Evolutionary conservation across 2,329 filamentous ascomycete genomes (phyloP).

Genomic region (Ascocoryne sarcoides): DNA sequence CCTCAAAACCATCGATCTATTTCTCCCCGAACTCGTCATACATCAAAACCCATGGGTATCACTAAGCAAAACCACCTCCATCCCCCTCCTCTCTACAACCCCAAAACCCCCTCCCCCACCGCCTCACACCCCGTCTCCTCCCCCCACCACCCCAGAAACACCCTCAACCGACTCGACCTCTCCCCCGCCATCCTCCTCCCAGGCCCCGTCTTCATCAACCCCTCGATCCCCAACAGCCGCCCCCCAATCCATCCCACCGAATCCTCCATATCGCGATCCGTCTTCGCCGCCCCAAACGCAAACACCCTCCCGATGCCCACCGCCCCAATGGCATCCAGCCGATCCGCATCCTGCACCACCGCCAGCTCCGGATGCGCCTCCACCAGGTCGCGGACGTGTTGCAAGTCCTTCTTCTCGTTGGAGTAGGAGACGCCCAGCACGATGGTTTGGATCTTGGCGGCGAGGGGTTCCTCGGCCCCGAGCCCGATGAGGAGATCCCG

Average conservation of each 20-base stretch:
- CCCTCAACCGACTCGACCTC: slow-evolving; percentile 40
- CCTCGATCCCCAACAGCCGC: slow-evolving; percentile 52
- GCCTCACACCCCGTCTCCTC: slow-evolving; percentile 32
- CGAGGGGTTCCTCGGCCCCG: slow-evolving; percentile 49
- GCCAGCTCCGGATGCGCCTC: slow-evolving; percentile 61
- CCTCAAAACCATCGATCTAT: too few species aligned
- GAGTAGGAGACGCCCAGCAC: slow-evolving; percentile 73
- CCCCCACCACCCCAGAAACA: slow-evolving; percentile 47
- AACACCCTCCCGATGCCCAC: slow-evolving; percentile 74
- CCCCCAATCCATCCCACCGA: slow-evolving; percentile 65
- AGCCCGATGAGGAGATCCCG: slow-evolving; percentile 44
- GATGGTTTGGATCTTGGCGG: slow-evolving; percentile 59
- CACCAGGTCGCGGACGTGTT: slow-evolving; percentile 52
- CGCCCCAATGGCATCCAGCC: slow-evolving; percentile 83
- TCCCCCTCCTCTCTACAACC: too few species aligned
- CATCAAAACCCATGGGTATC: too few species aligned
- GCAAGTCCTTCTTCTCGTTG: slow-evolving; percentile 58
- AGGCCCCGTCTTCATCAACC: slow-evolving; percentile 52
- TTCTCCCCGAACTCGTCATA: too few species aligned
- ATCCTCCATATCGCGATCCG: slow-evolving; percentile 44
- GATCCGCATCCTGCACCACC: slow-evolving; percentile 85
- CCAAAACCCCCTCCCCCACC: slow-evolving; percentile 3
- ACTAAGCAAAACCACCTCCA: too few species aligned
- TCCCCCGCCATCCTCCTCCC: slow-evolving; percentile 43
- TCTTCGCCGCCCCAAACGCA: slow-evolving; percentile 62